Base-by-base conservation (phyloP, 2,329 filamentous ascomycete genomes). In the Talaromyces sp. region DNA sequence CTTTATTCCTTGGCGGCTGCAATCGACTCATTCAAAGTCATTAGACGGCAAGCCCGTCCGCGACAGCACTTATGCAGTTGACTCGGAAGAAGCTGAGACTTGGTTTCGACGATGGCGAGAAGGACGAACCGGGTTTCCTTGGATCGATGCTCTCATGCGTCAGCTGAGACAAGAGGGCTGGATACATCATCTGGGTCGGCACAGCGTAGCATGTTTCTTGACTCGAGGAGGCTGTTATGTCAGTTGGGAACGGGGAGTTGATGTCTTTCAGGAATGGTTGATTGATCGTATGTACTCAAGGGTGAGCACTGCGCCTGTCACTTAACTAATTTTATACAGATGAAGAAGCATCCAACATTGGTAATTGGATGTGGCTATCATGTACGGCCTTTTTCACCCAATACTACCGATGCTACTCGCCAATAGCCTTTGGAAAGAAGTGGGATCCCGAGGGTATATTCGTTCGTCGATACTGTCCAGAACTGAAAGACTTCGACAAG, bases 1-100 rank as follows among this genome's bases (percentile, higher is more conserved):
- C n/a, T 92, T 92, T 73, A 84, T 93, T 14, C 89, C 89, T 3
- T 93, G 90, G 90, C 88, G 92, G 70, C 76, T 93, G 1, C 89
- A 87, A 0, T 88, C 86, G 1, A 86, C 85, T 65, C 66, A 77
- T 14, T 74, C 75, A 0, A 48, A 37, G 16, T 44, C 40, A 5
- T 46, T 18, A 18, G 68, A 72, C 9, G 80, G 77, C 0, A 79
- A 80, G 6, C 74, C 80, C 18, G 72, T 81, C 21, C 76, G 83
- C 33, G 88, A 84, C 0, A 86, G 84, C 8, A 79, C 80, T 4
- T 89, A 92, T 72, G 79, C 85, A 59, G 76, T 91, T 64, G 88
- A 92, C 71, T 83, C 82, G 1, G 70, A 80, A 9, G 61, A 85
- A 63, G 88, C 88, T 0, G 87, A 91, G 61, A 71, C 74, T 8